Conservation (phyloP, 768 basidiomycete genomes). For the Boletus pseudo-olivaceus region DNA sequence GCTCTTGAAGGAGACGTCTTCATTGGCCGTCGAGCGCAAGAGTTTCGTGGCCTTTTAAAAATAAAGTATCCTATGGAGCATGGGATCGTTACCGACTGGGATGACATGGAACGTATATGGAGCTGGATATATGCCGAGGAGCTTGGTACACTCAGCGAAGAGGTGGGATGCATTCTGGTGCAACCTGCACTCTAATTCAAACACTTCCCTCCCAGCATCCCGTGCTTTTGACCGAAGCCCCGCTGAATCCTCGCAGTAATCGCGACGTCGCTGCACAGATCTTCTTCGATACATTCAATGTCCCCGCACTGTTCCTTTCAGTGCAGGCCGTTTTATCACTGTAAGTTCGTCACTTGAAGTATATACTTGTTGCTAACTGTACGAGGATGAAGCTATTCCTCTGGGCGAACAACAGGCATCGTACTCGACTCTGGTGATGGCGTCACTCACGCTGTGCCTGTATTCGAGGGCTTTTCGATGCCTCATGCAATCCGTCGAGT, state of each 20-base stretch:
- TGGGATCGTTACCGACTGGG: conserved; percentile 99
- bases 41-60: conserved; percentile 91
- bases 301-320: conserved; percentile 93
- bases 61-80: conserved; percentile 99
- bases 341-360: conserved; percentile 48
- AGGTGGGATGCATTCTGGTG: conserved; percentile 51
- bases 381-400: conserved; percentile 74
- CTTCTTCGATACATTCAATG: conserved; percentile 99
- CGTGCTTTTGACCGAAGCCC: conserved; percentile 94
- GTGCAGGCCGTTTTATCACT: conserved; percentile 96
- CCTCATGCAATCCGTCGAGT: conserved; percentile 96
- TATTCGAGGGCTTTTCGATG: conserved; percentile 99
- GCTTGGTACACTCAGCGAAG: conserved; percentile 91
- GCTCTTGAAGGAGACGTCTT: conserved; percentile 95
- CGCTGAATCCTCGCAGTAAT: conserved; percentile 93
- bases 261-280: conserved; percentile 97
- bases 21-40: conserved; percentile 93
- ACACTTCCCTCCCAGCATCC: conserved; percentile 67
- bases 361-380: conserved; percentile 6
- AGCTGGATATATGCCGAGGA: conserved; percentile 96
- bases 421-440: conserved; percentile 98
- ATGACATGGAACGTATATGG: conserved; percentile 99
- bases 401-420: conserved; percentile 97
- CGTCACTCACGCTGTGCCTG: conserved; percentile 97
- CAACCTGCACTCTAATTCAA: background rate